Percentiles rank a stretch among this genome's conserved stretches.
These are phyloP conservation scores for Sodiomyces alkalinus DNA, from an alignment of 2,329 filamentous ascomycete genomes.

Conservation along the genomic window DNA sequence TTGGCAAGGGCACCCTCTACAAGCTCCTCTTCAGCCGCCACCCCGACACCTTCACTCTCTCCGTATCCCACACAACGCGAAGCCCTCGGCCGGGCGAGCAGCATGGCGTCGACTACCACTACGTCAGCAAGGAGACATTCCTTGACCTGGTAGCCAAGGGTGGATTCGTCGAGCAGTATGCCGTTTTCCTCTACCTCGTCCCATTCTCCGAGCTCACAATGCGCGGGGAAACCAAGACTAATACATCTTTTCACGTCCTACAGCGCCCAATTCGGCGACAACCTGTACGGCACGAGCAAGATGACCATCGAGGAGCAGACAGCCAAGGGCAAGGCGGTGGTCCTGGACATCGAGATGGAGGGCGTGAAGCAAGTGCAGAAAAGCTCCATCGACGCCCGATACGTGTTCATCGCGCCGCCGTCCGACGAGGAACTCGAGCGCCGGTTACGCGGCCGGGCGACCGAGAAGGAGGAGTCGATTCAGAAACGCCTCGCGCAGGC, in stretches of 20 bases:
- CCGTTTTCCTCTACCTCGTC: background rate
- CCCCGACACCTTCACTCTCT: conserved; percentile 35
- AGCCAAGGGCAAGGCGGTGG: conserved; percentile 56
- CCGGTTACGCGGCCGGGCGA: conserved; percentile 58
- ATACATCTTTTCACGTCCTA: background rate
- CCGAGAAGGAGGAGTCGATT: conserved; percentile 62
- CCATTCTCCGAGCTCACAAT: background rate
- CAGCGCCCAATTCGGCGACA: conserved; percentile 68
- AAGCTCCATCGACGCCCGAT: conserved; percentile 59
- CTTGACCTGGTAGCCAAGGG: conserved; percentile 48
- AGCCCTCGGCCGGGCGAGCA: conserved; percentile 58
- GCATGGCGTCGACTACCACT: conserved; percentile 72
- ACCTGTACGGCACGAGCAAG: conserved; percentile 76
- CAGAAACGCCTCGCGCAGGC: conserved; percentile 57
- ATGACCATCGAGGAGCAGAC: conserved; percentile 63
- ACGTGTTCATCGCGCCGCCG: conserved; percentile 74
- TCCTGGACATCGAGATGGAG: conserved; percentile 97
- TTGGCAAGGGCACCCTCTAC: conserved; percentile 71
- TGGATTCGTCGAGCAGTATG: conserved; percentile 60
- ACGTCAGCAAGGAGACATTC: conserved; percentile 52
- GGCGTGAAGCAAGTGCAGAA: conserved; percentile 88
- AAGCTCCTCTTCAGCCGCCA: conserved; percentile 48
- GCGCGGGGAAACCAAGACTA: background rate
- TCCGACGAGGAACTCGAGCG: conserved; percentile 58
- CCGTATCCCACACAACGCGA: conserved; percentile 67